Base-by-base conservation (phyloP, 23 red algal genomes). In the Gracilaria domingensis region DNA sequence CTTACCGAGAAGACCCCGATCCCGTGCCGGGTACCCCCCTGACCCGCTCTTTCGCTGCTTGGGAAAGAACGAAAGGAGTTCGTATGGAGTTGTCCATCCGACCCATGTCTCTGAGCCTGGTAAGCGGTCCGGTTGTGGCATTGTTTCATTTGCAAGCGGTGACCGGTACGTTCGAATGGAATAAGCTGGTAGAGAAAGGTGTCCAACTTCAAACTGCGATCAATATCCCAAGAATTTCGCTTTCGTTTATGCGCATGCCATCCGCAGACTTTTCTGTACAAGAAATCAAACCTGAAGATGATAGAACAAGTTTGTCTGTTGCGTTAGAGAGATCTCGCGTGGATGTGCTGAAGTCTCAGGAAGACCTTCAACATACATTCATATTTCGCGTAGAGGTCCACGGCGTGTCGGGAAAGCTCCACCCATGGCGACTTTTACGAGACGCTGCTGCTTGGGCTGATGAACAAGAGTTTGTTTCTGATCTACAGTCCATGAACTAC, bases 11-110 rank as follows among this genome's bases (percentile, higher is more conserved):
- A 13, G 45, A 51, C 45, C 39, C 38, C 20, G 72, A 77, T 50
- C 40, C 72, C 1, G 54, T 82, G 0, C 49, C 58, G 25, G 79
- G 79, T 62, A 90, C 87, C 21, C 87, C 87, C 3, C 71, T 90
- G 21, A 76, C 87, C 23, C 26, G 87, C 32, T 90, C 87, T 51
- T 90, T 90, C 61, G 75, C 87, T 17, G 87, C 87, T 25, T 90
- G 87, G 87, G 87, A 90, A 74, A 79, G 87, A 80, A 90, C 87
- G 4, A 90, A 90, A 66, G 87, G 87, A 28, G 87, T 90, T 9
- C 71, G 87, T 44, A 90, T 90, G 87, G 87, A 90, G 51, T 34
- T 90, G 60, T 90, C 87, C 23, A 80, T 90, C 16, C 73, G 73
- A 21, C 87, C 87, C 25, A 90, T 90, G 76, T 80, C 87, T 39